Evolutionary conservation across 192 early-diverging fungal genomes (phyloP).

Genomic region (Backusella australiensis): DNA sequence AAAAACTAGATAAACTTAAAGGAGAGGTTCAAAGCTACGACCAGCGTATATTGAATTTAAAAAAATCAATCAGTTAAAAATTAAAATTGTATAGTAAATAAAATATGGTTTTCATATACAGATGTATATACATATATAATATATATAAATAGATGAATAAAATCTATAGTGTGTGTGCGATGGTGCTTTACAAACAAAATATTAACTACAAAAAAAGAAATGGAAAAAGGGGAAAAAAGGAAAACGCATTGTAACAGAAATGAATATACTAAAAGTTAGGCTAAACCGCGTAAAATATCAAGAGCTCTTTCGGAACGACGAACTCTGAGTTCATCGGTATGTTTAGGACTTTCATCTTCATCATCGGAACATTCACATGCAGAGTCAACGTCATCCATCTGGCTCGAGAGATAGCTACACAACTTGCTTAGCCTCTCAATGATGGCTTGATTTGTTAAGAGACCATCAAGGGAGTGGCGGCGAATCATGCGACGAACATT

Average conservation of each 20-base stretch:
- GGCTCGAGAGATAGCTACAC: slow-evolving; percentile 6
- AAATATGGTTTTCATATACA: slow-evolving; percentile 8
- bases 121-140: slow-evolving; percentile 1
- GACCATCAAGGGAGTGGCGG: slow-evolving; percentile 13
- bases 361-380: slow-evolving; percentile 15
- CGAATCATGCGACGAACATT: slow-evolving; percentile 30
- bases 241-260: neutral
- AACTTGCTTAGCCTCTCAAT: slow-evolving; percentile 23
- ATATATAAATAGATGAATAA: neutral
- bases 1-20: slow-evolving; percentile 1
- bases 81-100: neutral
- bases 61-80: slow-evolving; percentile 1
- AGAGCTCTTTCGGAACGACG: slow-evolving; percentile 3
- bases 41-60: slow-evolving; percentile 6
- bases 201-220: neutral
- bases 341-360: neutral
- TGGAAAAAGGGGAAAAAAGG: neutral
- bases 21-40: neutral
- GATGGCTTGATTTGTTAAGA: slow-evolving; percentile 19
- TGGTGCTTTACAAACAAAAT: neutral
- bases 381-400: slow-evolving; percentile 8
- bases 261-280: neutral
- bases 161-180: neutral
- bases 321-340: neutral
- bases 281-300: slow-evolving; percentile 6